phyloP scores from a whole-genome alignment of 2,329 filamentous ascomycete genomes.

The Penicillium psychrosexuale region DNA sequence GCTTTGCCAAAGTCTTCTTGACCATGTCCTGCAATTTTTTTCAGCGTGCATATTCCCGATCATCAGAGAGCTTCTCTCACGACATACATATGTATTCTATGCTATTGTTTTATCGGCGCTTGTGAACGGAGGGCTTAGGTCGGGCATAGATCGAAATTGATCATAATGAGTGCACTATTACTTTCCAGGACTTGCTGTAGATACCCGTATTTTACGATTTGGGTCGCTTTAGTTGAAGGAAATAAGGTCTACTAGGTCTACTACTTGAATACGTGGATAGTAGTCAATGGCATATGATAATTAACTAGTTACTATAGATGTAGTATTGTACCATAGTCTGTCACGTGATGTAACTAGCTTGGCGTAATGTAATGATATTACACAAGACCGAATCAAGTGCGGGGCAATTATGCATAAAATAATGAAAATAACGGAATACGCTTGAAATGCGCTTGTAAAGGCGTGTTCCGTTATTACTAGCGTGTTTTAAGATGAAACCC shows the following conservation, averaged over 20 bases:
- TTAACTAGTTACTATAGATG: no score
- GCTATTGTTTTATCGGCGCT: slow-evolving; percentile 18
- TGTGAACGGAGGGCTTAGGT: slow-evolving; percentile 10
- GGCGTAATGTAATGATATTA: background rate
- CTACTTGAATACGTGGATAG: background rate
- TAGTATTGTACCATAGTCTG: no score
- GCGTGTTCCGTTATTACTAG: background rate
- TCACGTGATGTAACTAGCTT: no score
- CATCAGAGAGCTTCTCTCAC: slow-evolving; percentile 18
- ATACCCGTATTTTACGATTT: background rate
- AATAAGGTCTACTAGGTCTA: background rate
- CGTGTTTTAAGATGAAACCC: background rate
- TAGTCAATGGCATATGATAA: background rate
- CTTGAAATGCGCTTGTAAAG: background rate
- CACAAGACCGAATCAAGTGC: no score
- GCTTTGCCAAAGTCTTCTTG: slow-evolving; percentile 26
- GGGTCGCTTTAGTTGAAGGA: background rate
- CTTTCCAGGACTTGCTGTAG: background rate
- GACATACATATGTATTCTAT: slow-evolving; percentile 22
- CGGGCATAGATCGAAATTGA: slow-evolving; percentile 13
- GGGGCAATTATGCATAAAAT: background rate
- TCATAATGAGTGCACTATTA: slow-evolving; percentile 8
- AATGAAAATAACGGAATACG: background rate
- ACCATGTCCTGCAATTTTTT: slow-evolving; percentile 33
- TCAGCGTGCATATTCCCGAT: slow-evolving; percentile 39